Conservation (phyloP, 2,329 filamentous ascomycete species). For the Pseudogymnoascus sp. region DNA sequence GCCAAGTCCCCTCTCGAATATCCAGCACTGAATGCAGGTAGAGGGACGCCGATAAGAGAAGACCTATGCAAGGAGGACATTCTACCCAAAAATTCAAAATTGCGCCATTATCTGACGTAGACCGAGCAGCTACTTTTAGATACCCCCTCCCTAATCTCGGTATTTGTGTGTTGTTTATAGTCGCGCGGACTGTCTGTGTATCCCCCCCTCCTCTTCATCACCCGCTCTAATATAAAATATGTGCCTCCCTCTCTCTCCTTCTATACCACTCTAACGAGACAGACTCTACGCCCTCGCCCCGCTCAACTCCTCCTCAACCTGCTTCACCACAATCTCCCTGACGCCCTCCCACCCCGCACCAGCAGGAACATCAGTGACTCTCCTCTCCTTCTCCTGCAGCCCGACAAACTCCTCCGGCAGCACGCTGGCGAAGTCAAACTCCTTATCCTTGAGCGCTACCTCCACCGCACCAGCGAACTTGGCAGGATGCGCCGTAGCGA, state of each 20-base stretch:
- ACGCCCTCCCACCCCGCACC: slow-evolving; percentile 64
- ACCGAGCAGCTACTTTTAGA: slow-evolving; percentile 8
- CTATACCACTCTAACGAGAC: background rate
- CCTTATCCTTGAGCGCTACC: slow-evolving; percentile 62
- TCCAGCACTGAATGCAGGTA: background rate
- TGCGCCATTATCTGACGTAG: slow-evolving; percentile 5
- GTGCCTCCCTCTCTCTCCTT: background rate
- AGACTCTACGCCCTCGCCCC: background rate
- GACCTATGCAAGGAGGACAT: background rate
- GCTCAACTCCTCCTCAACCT: slow-evolving; percentile 60
- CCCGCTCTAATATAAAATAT: background rate
- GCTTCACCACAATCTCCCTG: slow-evolving; percentile 64
- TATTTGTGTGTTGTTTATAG: slow-evolving; percentile 4
- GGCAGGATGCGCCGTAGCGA: slow-evolving; percentile 91
- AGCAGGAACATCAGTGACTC: slow-evolving; percentile 62
- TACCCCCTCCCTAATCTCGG: background rate
- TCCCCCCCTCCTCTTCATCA: background rate
- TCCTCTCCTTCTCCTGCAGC: slow-evolving; percentile 66
- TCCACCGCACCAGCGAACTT: slow-evolving; percentile 89
- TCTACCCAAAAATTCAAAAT: slow-evolving; percentile 7
- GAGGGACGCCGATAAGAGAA: background rate
- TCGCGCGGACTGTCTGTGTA: background rate
- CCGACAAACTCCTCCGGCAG: slow-evolving; percentile 76
- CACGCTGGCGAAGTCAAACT: slow-evolving; percentile 70
- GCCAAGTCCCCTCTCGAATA: background rate